phyloP scores from a whole-genome alignment of 805 yeast species.

The Starmerella kuoi region DNA sequence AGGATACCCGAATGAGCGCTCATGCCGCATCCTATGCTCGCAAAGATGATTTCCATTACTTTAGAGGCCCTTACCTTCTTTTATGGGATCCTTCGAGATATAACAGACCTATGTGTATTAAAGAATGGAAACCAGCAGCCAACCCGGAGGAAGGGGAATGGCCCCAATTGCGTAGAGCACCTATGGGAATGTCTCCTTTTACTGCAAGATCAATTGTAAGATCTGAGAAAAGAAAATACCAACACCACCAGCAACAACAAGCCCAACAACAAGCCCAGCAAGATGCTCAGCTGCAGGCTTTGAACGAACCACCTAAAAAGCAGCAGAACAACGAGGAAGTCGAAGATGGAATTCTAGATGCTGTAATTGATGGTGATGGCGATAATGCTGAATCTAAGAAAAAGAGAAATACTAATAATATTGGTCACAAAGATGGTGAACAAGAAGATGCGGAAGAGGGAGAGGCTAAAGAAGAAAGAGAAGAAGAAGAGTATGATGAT shows the following conservation, averaged over 20 bases:
- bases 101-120: slow-evolving; percentile 64
- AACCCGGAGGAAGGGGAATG: slow-evolving; percentile 31
- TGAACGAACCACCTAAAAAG: neutral
- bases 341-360: neutral
- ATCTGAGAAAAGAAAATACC: slow-evolving; percentile 10
- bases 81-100: slow-evolving; percentile 70
- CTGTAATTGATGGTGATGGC: too few species aligned
- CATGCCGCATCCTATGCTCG: slow-evolving; percentile 80
- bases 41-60: slow-evolving; percentile 73
- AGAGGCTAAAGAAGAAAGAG: neutral
- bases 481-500: too few species aligned
- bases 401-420: neutral
- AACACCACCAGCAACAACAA: neutral
- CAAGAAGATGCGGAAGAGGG: neutral
- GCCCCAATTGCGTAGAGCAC: slow-evolving; percentile 52
- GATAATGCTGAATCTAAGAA: neutral
- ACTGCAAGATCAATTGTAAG: slow-evolving; percentile 28
- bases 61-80: slow-evolving; percentile 60
- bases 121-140: slow-evolving; percentile 57
- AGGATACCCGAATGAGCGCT: slow-evolving; percentile 41
- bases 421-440: neutral
- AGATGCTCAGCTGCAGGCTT: neutral
- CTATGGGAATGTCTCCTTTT: slow-evolving; percentile 75
- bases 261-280: neutral
- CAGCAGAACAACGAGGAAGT: neutral